Evolutionary conservation across 1,284 basidiomycete species (phyloP).

Genomic region (Pisolithus thermaeus): DNA sequence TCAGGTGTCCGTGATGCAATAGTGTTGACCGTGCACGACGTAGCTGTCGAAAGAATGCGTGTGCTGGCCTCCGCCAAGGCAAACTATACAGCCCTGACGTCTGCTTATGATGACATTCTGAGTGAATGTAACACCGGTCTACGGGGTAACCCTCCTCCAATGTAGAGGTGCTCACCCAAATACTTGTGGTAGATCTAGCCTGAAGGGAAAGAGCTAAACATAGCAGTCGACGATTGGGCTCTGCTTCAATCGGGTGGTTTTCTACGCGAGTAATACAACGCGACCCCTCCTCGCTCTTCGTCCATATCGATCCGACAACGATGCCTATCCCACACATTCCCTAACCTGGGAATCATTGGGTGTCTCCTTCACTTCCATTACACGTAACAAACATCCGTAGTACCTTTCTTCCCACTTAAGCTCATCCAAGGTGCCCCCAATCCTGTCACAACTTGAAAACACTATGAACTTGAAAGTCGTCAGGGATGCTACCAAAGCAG

Average conservation of each 20-base stretch:
- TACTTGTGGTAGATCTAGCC: no score
- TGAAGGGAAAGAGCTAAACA: not conserved
- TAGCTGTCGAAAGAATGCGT: conserved; percentile 3
- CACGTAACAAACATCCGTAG: not conserved
- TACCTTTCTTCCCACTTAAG: not conserved
- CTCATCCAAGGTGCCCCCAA: no score
- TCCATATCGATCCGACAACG: conserved; percentile 2
- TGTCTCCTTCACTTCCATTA: not conserved
- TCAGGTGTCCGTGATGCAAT: not conserved
- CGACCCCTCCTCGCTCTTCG: not conserved
- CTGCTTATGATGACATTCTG: not conserved
- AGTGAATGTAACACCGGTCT: not conserved
- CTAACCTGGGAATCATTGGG: not conserved
- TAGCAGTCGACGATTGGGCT: not conserved
- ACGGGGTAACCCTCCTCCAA: no score
- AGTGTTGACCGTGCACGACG: not conserved
- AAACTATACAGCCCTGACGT: not conserved
- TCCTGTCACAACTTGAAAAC: no score
- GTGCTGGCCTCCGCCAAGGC: conserved; percentile 1
- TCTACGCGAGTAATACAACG: not conserved
- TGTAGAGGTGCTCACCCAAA: no score
- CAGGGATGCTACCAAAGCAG: not conserved
- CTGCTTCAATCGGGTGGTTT: not conserved
- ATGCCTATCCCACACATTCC: conserved; percentile 4
- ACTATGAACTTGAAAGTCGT: conserved; percentile 1